phyloP scores from a whole-genome alignment of 805 yeast genomes.

The Candida nitratophila region DNA sequence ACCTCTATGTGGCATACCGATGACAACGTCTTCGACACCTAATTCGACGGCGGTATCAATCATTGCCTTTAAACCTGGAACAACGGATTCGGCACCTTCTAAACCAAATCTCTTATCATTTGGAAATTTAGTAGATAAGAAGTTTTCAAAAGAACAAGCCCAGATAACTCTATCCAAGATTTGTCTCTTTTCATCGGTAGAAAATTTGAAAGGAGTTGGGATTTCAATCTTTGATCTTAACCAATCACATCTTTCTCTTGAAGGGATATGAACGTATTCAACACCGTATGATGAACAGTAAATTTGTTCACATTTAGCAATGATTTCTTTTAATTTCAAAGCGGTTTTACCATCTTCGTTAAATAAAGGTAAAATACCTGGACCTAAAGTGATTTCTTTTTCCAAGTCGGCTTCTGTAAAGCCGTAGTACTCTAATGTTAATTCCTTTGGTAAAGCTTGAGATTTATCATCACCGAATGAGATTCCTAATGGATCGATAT shows the following conservation, averaged over 20 bases:
- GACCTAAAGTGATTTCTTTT: slow-evolving; percentile 84
- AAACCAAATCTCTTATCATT: slow-evolving; percentile 97
- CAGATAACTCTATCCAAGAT: slow-evolving; percentile 94
- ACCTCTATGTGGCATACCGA: slow-evolving; percentile 99
- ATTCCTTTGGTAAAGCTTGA: slow-evolving; percentile 65
- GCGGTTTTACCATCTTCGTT: slow-evolving; percentile 52
- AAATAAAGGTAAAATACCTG: slow-evolving; percentile 94
- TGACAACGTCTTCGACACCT: slow-evolving; percentile 93
- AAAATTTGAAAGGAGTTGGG: slow-evolving; percentile 77
- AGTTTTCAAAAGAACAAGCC: slow-evolving; percentile 91
- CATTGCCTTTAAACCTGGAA: slow-evolving; percentile 94
- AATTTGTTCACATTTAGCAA: slow-evolving; percentile 69
- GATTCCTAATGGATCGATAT: slow-evolving; percentile 91
- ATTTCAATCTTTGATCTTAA: slow-evolving; percentile 93
- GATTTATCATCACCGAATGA: slow-evolving; percentile 63
- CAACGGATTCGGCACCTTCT: slow-evolving; percentile 96
- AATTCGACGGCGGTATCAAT: slow-evolving; percentile 88
- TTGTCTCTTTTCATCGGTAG: slow-evolving; percentile 88
- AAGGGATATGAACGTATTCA: slow-evolving; percentile 95
- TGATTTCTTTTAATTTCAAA: slow-evolving; percentile 71
- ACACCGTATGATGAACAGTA: slow-evolving; percentile 89
- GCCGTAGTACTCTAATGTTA: slow-evolving; percentile 87
- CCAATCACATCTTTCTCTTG: slow-evolving; percentile 96
- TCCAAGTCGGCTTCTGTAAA: slow-evolving; percentile 82
- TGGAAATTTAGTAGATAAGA: slow-evolving; percentile 92